Conservation (phyloP, 352 stramenopile species). For the Blastocystis sp. region DNA sequence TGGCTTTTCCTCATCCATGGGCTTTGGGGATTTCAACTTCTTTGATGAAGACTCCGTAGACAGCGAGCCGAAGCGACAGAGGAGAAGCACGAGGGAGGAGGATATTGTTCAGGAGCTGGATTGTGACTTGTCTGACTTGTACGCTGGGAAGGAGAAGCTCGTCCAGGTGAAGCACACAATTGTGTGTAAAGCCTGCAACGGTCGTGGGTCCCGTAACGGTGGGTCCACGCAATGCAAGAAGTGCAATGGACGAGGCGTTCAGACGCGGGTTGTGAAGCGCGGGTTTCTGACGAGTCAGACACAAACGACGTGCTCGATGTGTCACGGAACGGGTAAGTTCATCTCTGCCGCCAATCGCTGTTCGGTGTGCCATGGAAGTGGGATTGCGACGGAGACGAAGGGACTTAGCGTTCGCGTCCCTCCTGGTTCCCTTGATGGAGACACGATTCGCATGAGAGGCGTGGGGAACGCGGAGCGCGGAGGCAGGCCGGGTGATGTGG, state of each 20-base stretch:
- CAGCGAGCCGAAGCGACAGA: not conserved
- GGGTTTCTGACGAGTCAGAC: not conserved
- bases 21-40: not conserved
- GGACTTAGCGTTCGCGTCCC: not conserved
- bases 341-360: not conserved
- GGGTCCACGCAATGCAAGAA: not conserved
- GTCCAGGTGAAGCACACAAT: conserved; percentile 79
- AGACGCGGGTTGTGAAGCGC: not conserved
- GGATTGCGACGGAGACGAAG: not conserved
- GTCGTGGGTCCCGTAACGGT: not conserved
- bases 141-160: conserved; percentile 80
- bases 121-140: conserved; percentile 85
- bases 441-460: not conserved
- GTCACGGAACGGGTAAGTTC: not conserved
- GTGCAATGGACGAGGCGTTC: not conserved
- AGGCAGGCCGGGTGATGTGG: not conserved
- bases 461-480: not conserved
- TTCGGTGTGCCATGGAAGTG: not conserved
- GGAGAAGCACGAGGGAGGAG: conserved; percentile 66
- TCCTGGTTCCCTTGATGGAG: not conserved
- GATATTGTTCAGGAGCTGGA: conserved; percentile 78
- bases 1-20: not conserved
- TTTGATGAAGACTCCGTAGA: not conserved
- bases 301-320: not conserved
- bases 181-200: not conserved